Percentiles rank a stretch among this genome's conserved stretches.
phyloP scores from a whole-genome alignment of 495 filamentous ascomycete genomes.

The Diplogelasinospora grovesii region DNA sequence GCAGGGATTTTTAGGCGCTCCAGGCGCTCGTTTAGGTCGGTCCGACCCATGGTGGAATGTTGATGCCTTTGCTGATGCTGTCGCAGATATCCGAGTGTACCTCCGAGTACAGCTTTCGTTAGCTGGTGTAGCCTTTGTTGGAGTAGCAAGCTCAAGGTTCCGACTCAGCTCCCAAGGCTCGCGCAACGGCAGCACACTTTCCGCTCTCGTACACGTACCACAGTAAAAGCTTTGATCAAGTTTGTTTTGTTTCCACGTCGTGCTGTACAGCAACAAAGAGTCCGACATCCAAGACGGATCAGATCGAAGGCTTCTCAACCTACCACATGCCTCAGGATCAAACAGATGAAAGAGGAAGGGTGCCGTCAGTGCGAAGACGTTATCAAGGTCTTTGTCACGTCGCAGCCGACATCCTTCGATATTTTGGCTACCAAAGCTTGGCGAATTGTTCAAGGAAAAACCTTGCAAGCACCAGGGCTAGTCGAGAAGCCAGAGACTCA shows the following conservation, averaged over 20 bases:
- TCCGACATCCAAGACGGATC: slow-evolving; percentile 6
- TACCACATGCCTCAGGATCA: not conserved
- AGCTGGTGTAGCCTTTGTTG: no score
- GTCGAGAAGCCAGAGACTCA: no score
- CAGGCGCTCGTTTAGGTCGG: not conserved
- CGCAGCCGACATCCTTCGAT: slow-evolving; percentile 1
- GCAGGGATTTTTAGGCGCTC: not conserved
- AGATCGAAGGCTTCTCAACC: not conserved
- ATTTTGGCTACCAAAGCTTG: slow-evolving; percentile 1
- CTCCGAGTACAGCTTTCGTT: no score
- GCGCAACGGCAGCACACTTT: no score
- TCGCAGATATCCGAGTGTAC: no score
- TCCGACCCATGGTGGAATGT: not conserved
- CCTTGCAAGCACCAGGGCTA: no score
- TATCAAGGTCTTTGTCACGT: slow-evolving; percentile 6
- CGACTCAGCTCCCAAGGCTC: no score
- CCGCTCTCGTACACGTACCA: no score
- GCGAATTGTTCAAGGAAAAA: no score
- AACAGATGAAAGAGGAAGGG: not conserved
- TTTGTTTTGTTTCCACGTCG: not conserved
- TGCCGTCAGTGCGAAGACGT: not conserved
- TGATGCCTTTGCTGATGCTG: not conserved
- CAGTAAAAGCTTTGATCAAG: no score
- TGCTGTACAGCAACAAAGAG: not conserved
- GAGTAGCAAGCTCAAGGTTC: no score